Evolutionary conservation across 106 monocot genomes (phyloP).

Genomic region (Amphibolis antarctica): DNA sequence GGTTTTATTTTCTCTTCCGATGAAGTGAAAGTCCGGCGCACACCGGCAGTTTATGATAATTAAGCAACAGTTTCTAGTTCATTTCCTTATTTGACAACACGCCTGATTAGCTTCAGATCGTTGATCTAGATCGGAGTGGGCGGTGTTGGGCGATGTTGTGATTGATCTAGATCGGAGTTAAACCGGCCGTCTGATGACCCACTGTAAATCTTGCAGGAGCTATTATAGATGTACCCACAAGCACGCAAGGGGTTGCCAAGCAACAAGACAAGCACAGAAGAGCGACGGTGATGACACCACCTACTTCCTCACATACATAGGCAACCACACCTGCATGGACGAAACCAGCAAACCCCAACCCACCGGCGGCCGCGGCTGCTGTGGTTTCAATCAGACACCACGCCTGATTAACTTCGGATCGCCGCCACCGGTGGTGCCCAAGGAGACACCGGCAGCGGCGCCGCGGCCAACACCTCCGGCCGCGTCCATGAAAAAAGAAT

Average conservation of each 20-base stretch:
- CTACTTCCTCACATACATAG: constrained; percentile 28
- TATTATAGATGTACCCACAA: constrained; percentile 45
- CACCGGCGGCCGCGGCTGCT: neutral
- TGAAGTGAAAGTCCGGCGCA: too few species aligned
- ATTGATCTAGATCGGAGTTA: too few species aligned
- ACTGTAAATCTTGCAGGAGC: constrained; percentile 16
- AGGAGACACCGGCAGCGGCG: neutral
- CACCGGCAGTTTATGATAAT: too few species aligned
- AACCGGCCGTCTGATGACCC: neutral
- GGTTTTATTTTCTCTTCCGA: too few species aligned
- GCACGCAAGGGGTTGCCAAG: constrained; percentile 22
- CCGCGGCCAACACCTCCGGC: neutral
- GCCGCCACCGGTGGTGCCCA: neutral
- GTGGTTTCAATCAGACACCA: neutral
- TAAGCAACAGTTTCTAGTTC: too few species aligned
- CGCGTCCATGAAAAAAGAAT: neutral
- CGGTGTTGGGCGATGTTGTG: too few species aligned
- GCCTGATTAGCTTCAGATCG: too few species aligned
- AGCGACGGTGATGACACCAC: constrained; percentile 13
- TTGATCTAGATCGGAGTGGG: too few species aligned
- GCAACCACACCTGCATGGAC: constrained; percentile 27
- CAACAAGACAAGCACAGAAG: constrained; percentile 25
- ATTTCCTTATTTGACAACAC: too few species aligned
- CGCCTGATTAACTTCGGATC: neutral
- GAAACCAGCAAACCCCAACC: neutral